Percentiles rank a stretch among this genome's conserved stretches.
Evolutionary conservation across 2,329 filamentous ascomycete species (phyloP).

Genomic region (Pseudogymnoascus sp.): DNA sequence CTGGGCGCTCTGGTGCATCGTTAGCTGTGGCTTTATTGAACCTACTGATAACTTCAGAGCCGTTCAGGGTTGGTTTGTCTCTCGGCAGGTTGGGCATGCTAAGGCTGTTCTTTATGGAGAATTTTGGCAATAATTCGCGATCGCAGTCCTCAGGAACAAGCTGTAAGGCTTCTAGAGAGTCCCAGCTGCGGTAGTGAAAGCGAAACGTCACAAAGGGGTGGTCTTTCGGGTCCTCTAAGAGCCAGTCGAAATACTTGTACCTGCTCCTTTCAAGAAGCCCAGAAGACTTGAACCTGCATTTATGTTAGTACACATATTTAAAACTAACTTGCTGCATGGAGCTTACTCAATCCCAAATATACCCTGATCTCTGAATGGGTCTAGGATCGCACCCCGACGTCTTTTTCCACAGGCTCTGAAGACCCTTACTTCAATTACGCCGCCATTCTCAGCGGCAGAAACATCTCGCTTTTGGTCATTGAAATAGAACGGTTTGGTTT

Average conservation of each 20-base stretch:
- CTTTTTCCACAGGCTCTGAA: constrained; percentile 44
- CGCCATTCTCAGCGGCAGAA: constrained; percentile 43
- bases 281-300: constrained; percentile 40
- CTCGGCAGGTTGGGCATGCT: constrained; percentile 9
- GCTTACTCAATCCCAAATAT: constrained; percentile 47
- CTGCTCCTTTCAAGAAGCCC: constrained; percentile 39
- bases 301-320: not conserved
- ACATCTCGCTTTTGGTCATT: constrained; percentile 21
- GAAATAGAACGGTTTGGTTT: constrained; percentile 45
- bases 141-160: constrained; percentile 30
- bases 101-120: constrained; percentile 13
- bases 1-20: not conserved
- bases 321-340: constrained; percentile 9
- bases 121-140: constrained; percentile 17
- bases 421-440: constrained; percentile 45
- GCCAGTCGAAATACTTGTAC: constrained; percentile 31
- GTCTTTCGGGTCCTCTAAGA: constrained; percentile 42
- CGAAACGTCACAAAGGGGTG: constrained; percentile 45
- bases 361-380: constrained; percentile 39
- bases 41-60: not conserved
- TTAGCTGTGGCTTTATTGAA: not conserved
- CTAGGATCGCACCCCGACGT: constrained; percentile 34
- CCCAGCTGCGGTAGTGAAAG: constrained; percentile 49
- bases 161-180: constrained; percentile 39
- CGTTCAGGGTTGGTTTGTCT: not conserved